Conservation (phyloP, 345 rosid species). For the Microthlaspi erraticum region DNA sequence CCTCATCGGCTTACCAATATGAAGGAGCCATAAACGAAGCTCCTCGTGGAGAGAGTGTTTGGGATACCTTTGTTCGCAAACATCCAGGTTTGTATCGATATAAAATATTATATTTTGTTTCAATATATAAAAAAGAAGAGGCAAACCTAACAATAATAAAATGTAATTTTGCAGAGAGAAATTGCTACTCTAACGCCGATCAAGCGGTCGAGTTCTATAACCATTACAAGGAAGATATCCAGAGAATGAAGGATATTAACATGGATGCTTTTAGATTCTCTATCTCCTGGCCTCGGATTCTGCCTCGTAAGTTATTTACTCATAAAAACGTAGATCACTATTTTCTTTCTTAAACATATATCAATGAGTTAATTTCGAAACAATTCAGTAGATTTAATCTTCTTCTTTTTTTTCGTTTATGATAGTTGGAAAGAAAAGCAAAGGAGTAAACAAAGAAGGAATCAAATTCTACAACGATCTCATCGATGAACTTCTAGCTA, state of each 20-base stretch:
- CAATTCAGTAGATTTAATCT: slow-evolving; percentile 1
- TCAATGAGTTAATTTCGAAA: neutral
- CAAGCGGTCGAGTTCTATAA: slow-evolving; percentile 48
- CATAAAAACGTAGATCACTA: neutral
- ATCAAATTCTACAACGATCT: slow-evolving; percentile 54
- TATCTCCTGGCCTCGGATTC: slow-evolving; percentile 60
- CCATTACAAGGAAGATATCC: slow-evolving; percentile 52
- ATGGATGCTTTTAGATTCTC: slow-evolving; percentile 60
- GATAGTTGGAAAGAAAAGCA: slow-evolving; percentile 49
- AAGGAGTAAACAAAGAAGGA: slow-evolving; percentile 60
- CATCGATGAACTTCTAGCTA: slow-evolving; percentile 56
- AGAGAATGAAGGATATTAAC: slow-evolving; percentile 48
- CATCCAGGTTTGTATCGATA: slow-evolving; percentile 38
- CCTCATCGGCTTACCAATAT: slow-evolving; percentile 49
- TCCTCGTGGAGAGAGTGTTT: slow-evolving; percentile 46
- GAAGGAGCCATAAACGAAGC: slow-evolving; percentile 44
- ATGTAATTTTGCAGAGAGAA: slow-evolving; percentile 34
- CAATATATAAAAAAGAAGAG: neutral
- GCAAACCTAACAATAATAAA: neutral
- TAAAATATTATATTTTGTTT: no score
- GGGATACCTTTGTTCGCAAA: slow-evolving; percentile 49
- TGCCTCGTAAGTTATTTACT: slow-evolving; percentile 48
- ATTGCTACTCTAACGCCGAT: slow-evolving; percentile 46
- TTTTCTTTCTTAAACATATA: neutral
- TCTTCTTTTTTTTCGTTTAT: neutral